phyloP scores from a whole-genome alignment of 1,139 yeast species.

The Blastobotrys niveus region DNA sequence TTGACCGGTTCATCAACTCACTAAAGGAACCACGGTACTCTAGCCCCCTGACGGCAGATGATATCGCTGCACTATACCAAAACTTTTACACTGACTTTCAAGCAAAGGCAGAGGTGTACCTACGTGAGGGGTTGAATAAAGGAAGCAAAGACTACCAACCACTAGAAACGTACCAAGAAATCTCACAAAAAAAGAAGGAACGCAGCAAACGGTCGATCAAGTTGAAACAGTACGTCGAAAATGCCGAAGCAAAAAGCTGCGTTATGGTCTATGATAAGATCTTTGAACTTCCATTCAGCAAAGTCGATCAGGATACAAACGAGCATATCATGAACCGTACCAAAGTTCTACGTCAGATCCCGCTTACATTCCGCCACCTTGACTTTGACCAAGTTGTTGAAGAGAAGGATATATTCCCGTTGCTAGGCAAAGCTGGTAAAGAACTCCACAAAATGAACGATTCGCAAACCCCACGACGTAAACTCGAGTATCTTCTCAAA shows the following conservation, averaged over 20 bases:
- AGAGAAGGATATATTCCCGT: slow-evolving; percentile 17
- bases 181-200: slow-evolving; percentile 29
- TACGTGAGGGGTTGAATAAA: slow-evolving; percentile 16
- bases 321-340: slow-evolving; percentile 28
- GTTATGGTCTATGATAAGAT: slow-evolving; percentile 39
- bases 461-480: slow-evolving; percentile 37
- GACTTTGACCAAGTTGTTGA: slow-evolving; percentile 23
- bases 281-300: slow-evolving; percentile 25
- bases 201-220: slow-evolving; percentile 24
- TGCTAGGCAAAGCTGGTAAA: slow-evolving; percentile 25
- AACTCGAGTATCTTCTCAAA: slow-evolving; percentile 37
- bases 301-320: slow-evolving; percentile 29
- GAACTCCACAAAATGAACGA: slow-evolving; percentile 26
- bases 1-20: slow-evolving; percentile 44
- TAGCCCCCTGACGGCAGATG: slow-evolving; percentile 48
- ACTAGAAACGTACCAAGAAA: slow-evolving; percentile 34
- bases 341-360: slow-evolving; percentile 26
- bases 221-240: slow-evolving; percentile 33
- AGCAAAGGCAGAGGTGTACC: slow-evolving; percentile 27
- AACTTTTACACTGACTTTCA: slow-evolving; percentile 43
- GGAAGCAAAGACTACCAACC: slow-evolving; percentile 17
- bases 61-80: slow-evolving; percentile 50
- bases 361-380: slow-evolving; percentile 27
- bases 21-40: slow-evolving; percentile 52
- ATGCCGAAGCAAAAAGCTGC: slow-evolving; percentile 41